Evolutionary conservation across 176 grass and related monocot species (phyloP).

Genomic region (Elymus sibiricus): DNA sequence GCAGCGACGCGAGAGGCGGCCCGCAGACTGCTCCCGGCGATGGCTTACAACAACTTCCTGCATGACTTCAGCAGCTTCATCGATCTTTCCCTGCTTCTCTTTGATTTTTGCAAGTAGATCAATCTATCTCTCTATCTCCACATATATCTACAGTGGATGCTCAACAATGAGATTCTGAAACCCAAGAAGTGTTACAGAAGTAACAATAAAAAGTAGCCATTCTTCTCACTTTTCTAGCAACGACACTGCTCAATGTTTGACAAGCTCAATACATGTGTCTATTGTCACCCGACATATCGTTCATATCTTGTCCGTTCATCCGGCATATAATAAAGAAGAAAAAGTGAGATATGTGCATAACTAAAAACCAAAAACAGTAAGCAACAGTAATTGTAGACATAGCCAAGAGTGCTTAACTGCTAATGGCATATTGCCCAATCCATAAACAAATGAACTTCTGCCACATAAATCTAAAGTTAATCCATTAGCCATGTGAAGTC

Average conservation of each 20-base stretch:
- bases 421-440: background rate
- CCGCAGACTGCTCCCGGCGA: no score
- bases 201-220: conserved; percentile 4
- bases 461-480: background rate
- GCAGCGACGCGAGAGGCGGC: no score
- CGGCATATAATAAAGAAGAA: conserved; percentile 32
- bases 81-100: conserved; percentile 73
- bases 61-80: conserved; percentile 95
- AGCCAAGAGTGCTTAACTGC: no score
- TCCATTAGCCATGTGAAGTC: no score
- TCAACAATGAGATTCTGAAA: conserved; percentile 14
- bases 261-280: conserved; percentile 78
- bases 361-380: background rate
- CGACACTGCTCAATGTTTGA: conserved; percentile 83
- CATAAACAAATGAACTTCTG: background rate
- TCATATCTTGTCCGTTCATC: conserved; percentile 45
- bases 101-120: conserved; percentile 96
- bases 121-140: conserved; percentile 89
- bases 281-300: conserved; percentile 24
- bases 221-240: conserved; percentile 79
- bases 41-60: conserved; percentile 95
- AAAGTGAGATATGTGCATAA: background rate
- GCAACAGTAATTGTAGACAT: background rate
- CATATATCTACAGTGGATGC: no score
- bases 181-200: background rate